These are phyloP conservation scores for Monosporascus sp. DNA, from an alignment of 2,329 filamentous ascomycete species.

Conservation along the genomic window DNA sequence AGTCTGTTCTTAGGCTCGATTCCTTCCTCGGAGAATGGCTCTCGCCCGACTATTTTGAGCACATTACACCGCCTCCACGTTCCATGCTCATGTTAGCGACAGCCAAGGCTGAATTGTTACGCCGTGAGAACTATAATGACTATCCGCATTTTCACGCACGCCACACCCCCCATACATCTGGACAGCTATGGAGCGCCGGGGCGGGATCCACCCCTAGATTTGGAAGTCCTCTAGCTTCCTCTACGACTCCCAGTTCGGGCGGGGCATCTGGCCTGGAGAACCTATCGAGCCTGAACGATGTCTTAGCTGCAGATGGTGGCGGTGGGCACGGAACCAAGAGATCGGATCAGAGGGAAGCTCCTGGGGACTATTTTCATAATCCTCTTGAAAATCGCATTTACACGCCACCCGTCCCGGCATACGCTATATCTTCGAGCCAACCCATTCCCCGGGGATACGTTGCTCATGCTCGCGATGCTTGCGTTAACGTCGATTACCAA, in stretches of 20 bases:
- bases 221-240: constrained; percentile 18
- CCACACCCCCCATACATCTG: constrained; percentile 19
- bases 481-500: constrained; percentile 81
- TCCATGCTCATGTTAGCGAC: constrained; percentile 82
- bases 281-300: constrained; percentile 14
- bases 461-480: constrained; percentile 82
- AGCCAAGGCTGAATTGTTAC: constrained; percentile 82
- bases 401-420: constrained; percentile 71
- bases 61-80: constrained; percentile 82
- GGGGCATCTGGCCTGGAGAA: constrained; percentile 12
- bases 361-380: constrained; percentile 6
- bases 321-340: constrained; percentile 3
- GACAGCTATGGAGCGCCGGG: constrained; percentile 35
- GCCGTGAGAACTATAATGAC: constrained; percentile 63
- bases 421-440: constrained; percentile 74
- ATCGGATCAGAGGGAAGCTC: constrained; percentile 5
- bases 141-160: constrained; percentile 36
- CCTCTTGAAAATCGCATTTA: constrained; percentile 45
- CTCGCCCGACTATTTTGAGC: constrained; percentile 86
- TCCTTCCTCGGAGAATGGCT: constrained; percentile 96
- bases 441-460: constrained; percentile 86
- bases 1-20: constrained; percentile 72
- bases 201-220: constrained; percentile 6
- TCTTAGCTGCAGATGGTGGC: constrained; percentile 10
- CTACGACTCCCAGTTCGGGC: constrained; percentile 12